phyloP scores from a whole-genome alignment of 2,329 filamentous ascomycete species.

The Annulohypoxylon truncatum region DNA sequence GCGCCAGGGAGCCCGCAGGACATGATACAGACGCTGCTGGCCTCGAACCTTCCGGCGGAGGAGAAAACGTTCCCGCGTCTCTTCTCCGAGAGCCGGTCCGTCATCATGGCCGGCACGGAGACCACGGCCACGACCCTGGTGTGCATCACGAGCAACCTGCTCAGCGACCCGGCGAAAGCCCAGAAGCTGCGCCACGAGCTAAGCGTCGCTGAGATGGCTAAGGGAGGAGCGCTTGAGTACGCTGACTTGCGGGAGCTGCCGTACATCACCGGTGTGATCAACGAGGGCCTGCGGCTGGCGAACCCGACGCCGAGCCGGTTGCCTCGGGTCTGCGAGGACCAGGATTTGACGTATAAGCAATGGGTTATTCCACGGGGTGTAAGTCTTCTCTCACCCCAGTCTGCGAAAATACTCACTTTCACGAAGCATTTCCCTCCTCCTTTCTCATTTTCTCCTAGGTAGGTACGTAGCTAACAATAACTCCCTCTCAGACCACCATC shows the following conservation, averaged over 20 bases:
- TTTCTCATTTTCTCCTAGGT: not conserved
- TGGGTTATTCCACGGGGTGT: slow-evolving; percentile 39
- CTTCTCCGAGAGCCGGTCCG: slow-evolving; percentile 42
- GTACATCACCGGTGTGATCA: slow-evolving; percentile 43
- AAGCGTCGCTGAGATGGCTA: slow-evolving; percentile 28
- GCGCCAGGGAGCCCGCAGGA: slow-evolving; percentile 35
- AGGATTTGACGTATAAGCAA: slow-evolving; percentile 38
- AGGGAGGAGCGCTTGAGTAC: slow-evolving; percentile 33
- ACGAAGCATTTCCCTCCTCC: not conserved
- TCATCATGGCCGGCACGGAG: slow-evolving; percentile 46
- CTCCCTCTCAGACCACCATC: slow-evolving; percentile 44
- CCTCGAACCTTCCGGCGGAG: slow-evolving; percentile 35
- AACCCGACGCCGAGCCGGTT: slow-evolving; percentile 43
- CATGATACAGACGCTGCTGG: slow-evolving; percentile 42
- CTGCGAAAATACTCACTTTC: not conserved
- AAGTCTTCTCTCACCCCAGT: slow-evolving; percentile 18
- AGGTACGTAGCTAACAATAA: not conserved
- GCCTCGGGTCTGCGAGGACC: slow-evolving; percentile 40
- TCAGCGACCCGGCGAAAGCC: slow-evolving; percentile 34
- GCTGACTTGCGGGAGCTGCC: slow-evolving; percentile 39
- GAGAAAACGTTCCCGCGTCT: slow-evolving; percentile 45
- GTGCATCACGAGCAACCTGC: slow-evolving; percentile 38
- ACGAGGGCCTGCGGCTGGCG: slow-evolving; percentile 42
- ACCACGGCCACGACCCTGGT: slow-evolving; percentile 42
- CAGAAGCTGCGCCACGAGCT: slow-evolving; percentile 34